Evolutionary conservation across 129 eudicot species (phyloP), one percentile per base, ranked within the genome.

Genomic region (Solidago caesia): DNA sequence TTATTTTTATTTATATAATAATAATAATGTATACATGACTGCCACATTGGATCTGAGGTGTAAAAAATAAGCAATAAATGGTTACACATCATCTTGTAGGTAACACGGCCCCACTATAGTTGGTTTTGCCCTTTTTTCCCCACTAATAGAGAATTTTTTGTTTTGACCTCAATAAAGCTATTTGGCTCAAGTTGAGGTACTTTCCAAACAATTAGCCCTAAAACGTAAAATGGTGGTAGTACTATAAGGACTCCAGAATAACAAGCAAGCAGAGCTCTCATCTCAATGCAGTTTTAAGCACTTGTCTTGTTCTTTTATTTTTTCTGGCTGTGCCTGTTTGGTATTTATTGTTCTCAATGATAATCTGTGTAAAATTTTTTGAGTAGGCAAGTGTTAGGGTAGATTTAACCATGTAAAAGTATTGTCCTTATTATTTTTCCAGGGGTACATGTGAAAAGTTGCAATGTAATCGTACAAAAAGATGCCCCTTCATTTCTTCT

Each of bases 381-480:
- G 16, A 53, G 59, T 53, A 53, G 21, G 21, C 59, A 53, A 6
- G 0, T 33, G 9, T 48, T 8, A 27, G 44, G 26, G 62, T 61
- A 43, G 61, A 63, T 48, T 12, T 12, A 39, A 14, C 52, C 63
- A 75, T 64, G 33, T 66, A 66, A 75, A 44, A 57, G 9, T 14
- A 72, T 49, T 15, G 45, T 64, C 26, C 26, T 26, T 53, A 29
- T 80, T 78, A 47, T 62, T 56, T 64, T 73, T 85, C 71, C 88
- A 95, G 99, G 97, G 96, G 80, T 95, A 59, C 83, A 91, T 85
- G 78, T 89, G 78, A 88, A 80, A 79, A 75, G 61, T 62, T 85
- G 80, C 82, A 72, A 75, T 77, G 10, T 70, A 61, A 68, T 33
- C 44, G n/a, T 65, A 70, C 84, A 74, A 81, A 89, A 88, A 83